A percentile compares a stretch with the other conserved stretches of the same genome.
Conservation (phyloP, 352 stramenopile genomes). For the Pythium chondricola region DNA sequence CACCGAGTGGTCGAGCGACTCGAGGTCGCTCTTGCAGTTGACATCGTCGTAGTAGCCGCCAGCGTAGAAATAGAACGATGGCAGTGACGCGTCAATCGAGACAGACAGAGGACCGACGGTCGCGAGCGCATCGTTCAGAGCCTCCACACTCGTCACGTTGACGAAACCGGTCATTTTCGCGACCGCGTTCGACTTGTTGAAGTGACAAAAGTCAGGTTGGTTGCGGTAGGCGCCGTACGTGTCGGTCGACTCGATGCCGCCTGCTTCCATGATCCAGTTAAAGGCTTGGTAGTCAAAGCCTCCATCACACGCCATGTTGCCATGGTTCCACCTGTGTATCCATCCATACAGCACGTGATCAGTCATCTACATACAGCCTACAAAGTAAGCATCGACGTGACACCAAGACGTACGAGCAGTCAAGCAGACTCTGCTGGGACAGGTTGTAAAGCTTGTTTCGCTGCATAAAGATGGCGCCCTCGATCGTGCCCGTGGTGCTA, state of each 20-base stretch:
- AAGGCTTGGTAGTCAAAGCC: conserved; percentile 89
- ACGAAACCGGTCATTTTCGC: conserved; percentile 71
- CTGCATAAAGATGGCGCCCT: conserved; percentile 68
- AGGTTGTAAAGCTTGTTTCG: conserved; percentile 75
- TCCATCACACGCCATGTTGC: conserved; percentile 88
- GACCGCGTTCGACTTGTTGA: conserved; percentile 65
- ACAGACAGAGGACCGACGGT: conserved; percentile 84
- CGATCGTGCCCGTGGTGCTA: conserved; percentile 76
- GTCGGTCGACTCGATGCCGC: conserved; percentile 65
- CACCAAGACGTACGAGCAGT: conserved; percentile 84
- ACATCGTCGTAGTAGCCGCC: conserved; percentile 84
- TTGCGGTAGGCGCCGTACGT: conserved; percentile 88
- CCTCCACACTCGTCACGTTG: conserved; percentile 69
- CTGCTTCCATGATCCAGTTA: conserved; percentile 80
- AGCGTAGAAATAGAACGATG: conserved; percentile 88
- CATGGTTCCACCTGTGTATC: conserved; percentile 71
- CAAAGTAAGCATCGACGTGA: too few species aligned
- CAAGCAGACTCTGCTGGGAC: conserved; percentile 86
- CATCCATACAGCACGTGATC: neutral
- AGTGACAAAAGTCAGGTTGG: conserved; percentile 86
- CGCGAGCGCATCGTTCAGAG: conserved; percentile 76
- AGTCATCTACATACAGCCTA: neutral
- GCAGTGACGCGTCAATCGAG: conserved; percentile 79
- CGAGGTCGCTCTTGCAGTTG: conserved; percentile 86
- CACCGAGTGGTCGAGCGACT: conserved; percentile 91